phyloP scores from a whole-genome alignment of 495 filamentous ascomycete species.

The Penicillium salamii region DNA sequence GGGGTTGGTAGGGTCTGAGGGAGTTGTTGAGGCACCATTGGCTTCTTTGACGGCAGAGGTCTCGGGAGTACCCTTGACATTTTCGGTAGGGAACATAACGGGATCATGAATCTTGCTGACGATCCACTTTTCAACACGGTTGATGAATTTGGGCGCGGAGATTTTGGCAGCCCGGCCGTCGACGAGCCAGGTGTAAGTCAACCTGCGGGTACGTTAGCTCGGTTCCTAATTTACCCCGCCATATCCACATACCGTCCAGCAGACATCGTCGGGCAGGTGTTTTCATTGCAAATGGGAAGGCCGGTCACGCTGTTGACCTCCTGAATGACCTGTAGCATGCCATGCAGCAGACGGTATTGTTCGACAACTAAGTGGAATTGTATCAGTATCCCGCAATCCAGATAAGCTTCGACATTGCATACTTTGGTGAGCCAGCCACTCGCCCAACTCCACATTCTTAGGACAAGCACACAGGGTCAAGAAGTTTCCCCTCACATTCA shows the following conservation, averaged over 20 bases:
- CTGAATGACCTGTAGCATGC: constrained; percentile 78
- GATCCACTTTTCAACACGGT: constrained; percentile 90
- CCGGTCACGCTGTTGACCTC: constrained; percentile 70
- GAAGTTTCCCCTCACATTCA: constrained; percentile 94
- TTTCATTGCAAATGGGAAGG: constrained; percentile 73
- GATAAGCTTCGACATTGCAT: constrained; percentile 21
- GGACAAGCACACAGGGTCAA: constrained; percentile 90
- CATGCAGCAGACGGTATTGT: constrained; percentile 81
- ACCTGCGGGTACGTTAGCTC: constrained; percentile 45
- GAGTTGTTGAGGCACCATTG: constrained; percentile 46
- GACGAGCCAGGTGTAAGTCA: constrained; percentile 85
- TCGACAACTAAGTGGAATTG: constrained; percentile 64
- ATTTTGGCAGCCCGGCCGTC: constrained; percentile 58
- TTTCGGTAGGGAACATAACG: constrained; percentile 80
- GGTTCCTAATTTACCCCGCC: constrained; percentile 5
- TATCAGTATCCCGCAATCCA: constrained; percentile 16
- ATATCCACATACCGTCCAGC: constrained; percentile 72
- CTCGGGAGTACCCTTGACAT: constrained; percentile 50
- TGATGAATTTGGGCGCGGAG: constrained; percentile 82
- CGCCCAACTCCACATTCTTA: constrained; percentile 82
- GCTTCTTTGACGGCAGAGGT: constrained; percentile 62
- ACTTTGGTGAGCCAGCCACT: constrained; percentile 96
- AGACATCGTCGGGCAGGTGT: constrained; percentile 85
- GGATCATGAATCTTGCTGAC: constrained; percentile 85
- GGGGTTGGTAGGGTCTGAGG: constrained; percentile 43